Percentiles rank a stretch among this genome's conserved stretches.
These are phyloP conservation scores for Diaporthe helianthi DNA, from an alignment of 2,329 filamentous ascomycete genomes.

Conservation along the genomic window DNA sequence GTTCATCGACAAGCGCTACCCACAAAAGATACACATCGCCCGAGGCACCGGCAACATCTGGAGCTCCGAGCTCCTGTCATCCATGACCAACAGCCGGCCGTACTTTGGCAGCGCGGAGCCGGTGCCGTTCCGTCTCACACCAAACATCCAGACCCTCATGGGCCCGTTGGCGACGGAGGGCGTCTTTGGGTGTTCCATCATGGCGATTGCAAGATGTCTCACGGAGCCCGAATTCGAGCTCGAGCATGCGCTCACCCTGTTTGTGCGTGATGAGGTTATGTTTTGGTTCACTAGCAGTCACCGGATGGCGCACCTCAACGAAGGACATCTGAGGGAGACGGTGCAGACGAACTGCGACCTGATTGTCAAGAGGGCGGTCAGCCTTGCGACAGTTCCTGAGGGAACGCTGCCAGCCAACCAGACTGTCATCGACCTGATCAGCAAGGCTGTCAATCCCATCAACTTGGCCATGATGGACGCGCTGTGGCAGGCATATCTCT, in stretches of 20 bases:
- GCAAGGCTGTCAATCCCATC: slow-evolving; percentile 90
- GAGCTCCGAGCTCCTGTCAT: slow-evolving; percentile 92
- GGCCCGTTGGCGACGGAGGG: slow-evolving; percentile 95
- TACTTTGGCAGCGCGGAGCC: slow-evolving; percentile 91
- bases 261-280: slow-evolving; percentile 97
- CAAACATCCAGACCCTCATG: slow-evolving; percentile 95
- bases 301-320: slow-evolving; percentile 63
- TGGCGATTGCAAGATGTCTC: slow-evolving; percentile 94
- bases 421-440: slow-evolving; percentile 93
- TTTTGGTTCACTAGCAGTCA: slow-evolving; percentile 91
- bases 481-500: slow-evolving; percentile 97
- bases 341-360: slow-evolving; percentile 78
- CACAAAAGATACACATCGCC: slow-evolving; percentile 93
- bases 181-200: slow-evolving; percentile 92
- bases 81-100: slow-evolving; percentile 82
- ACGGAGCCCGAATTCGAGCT: slow-evolving; percentile 89
- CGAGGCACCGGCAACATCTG: slow-evolving; percentile 90
- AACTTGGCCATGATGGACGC: slow-evolving; percentile 89
- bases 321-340: slow-evolving; percentile 71
- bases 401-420: slow-evolving; percentile 93
- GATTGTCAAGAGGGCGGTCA: slow-evolving; percentile 89
- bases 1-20: slow-evolving; percentile 95
- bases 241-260: slow-evolving; percentile 93
- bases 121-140: slow-evolving; percentile 95
- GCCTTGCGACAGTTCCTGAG: slow-evolving; percentile 78